Evolutionary conservation across 192 early-diverging fungal genomes (phyloP).

Genomic region (Endogone sp.): DNA sequence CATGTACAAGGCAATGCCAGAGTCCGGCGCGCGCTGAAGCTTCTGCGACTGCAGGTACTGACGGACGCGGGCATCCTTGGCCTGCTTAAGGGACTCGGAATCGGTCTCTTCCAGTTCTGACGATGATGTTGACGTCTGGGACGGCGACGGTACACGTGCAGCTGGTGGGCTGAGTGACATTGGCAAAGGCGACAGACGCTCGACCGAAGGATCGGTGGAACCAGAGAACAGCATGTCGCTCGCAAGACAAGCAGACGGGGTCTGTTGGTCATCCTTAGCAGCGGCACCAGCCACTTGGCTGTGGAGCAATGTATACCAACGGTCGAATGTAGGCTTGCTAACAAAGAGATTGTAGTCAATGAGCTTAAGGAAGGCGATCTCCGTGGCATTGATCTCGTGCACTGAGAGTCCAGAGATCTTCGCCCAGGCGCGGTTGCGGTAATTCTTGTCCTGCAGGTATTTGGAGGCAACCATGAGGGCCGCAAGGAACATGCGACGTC

Average conservation of each 20-base stretch:
- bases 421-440: slow-evolving; percentile 85
- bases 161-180: background rate
- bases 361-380: slow-evolving; percentile 72
- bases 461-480: slow-evolving; percentile 86
- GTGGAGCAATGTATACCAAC: slow-evolving; percentile 24
- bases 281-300: background rate
- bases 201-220: background rate
- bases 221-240: background rate
- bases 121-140: background rate
- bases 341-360: slow-evolving; percentile 80
- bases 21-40: background rate
- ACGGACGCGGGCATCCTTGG: background rate
- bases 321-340: slow-evolving; percentile 18
- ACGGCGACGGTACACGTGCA: background rate
- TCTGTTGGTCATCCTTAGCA: background rate
- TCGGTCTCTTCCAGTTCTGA: background rate
- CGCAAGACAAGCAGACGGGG: background rate
- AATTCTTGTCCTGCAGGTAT: slow-evolving; percentile 81
- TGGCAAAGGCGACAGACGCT: background rate
- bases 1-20: background rate
- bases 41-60: background rate
- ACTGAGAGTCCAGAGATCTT: slow-evolving; percentile 79
- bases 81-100: background rate
- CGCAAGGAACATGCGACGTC: slow-evolving; percentile 80
- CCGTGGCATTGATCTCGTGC: slow-evolving; percentile 74